Evolutionary conservation across 116 monocot species (phyloP).

Genomic region (Trichopus zeylanicus): DNA sequence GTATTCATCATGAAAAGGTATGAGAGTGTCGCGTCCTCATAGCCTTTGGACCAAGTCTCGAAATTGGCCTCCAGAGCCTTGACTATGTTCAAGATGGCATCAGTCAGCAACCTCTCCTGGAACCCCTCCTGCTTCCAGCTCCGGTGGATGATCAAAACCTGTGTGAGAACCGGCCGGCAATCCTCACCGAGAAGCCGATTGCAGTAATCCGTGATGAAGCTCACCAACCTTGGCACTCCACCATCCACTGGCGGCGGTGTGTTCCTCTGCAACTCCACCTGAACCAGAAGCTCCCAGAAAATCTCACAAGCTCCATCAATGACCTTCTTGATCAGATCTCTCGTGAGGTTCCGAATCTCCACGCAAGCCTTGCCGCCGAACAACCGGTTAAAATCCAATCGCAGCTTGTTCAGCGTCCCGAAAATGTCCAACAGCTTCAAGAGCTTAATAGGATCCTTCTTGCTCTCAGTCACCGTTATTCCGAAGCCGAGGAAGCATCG

Average conservation of each 20-base stretch:
- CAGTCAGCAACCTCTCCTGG: slow-evolving; percentile 46
- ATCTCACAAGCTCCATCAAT: slow-evolving; percentile 51
- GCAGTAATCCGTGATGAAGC: slow-evolving; percentile 73
- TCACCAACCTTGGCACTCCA: slow-evolving; percentile 61
- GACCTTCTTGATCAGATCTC: slow-evolving; percentile 47
- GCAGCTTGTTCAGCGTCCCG: slow-evolving; percentile 35
- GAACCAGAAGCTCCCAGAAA: slow-evolving; percentile 54
- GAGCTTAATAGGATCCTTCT: slow-evolving; percentile 89
- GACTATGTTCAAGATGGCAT: slow-evolving; percentile 56
- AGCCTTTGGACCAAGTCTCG: slow-evolving; percentile 67
- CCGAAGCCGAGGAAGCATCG: slow-evolving; percentile 71
- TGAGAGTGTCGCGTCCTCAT: slow-evolving; percentile 45
- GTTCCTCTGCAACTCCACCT: slow-evolving; percentile 47
- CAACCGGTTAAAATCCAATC: slow-evolving; percentile 52
- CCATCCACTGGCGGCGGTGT: slow-evolving; percentile 56
- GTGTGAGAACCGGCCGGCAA: slow-evolving; percentile 49
- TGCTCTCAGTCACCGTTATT: slow-evolving; percentile 54
- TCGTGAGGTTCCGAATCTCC: slow-evolving; percentile 44
- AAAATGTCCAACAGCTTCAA: slow-evolving; percentile 50
- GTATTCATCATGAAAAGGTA: slow-evolving; percentile 85
- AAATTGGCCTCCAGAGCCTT: slow-evolving; percentile 73
- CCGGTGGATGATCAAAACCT: slow-evolving; percentile 66
- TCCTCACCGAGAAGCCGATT: slow-evolving; percentile 63
- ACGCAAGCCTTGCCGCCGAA: slow-evolving; percentile 53
- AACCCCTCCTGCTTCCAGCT: slow-evolving; percentile 77